Evolutionary conservation across 768 basidiomycete genomes (phyloP).

Genomic region (Lyophyllum decastes): DNA sequence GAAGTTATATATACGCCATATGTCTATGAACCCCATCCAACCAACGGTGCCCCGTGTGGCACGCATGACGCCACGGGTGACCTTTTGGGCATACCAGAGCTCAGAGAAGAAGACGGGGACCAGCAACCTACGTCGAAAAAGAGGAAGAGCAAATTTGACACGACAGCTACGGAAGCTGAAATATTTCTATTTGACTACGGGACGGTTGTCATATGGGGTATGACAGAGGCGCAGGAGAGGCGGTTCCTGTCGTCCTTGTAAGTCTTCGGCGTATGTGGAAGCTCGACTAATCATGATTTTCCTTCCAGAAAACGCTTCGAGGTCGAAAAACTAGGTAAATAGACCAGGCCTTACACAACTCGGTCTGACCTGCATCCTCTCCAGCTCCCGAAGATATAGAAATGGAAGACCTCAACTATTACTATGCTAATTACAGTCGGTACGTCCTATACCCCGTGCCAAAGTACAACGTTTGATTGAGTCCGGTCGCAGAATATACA

Average conservation of each 20-base stretch:
- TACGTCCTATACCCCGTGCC: conserved; percentile 31
- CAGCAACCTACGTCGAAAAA: conserved; percentile 38
- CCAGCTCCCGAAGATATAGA: conserved; percentile 85
- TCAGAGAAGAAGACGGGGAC: conserved; percentile 41
- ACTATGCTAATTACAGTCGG: conserved; percentile 97
- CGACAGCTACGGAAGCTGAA: conserved; percentile 73
- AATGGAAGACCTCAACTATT: conserved; percentile 97
- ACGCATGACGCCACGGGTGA: conserved; percentile 58
- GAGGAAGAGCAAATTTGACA: conserved; percentile 69
- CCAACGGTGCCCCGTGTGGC: conserved; percentile 26
- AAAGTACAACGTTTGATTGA: conserved; percentile 4
- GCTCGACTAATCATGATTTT: conserved; percentile 12
- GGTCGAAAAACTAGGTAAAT: conserved; percentile 78
- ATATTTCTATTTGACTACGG: conserved; percentile 95
- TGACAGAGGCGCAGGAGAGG: conserved; percentile 92
- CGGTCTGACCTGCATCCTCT: conserved; percentile 3
- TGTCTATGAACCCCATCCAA: conserved; percentile 60
- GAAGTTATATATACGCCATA: conserved; percentile 95
- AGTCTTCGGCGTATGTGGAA: conserved; percentile 29
- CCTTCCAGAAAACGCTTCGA: conserved; percentile 87
- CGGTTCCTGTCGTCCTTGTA: conserved; percentile 90
- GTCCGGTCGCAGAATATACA: conserved; percentile 70
- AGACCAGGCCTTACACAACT: neutral
- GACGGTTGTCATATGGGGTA: conserved; percentile 96
- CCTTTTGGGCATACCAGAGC: conserved; percentile 76